These are phyloP conservation scores for Colletotrichum camelliae DNA, from an alignment of 2,329 filamentous ascomycete species.

Conservation along the genomic window DNA sequence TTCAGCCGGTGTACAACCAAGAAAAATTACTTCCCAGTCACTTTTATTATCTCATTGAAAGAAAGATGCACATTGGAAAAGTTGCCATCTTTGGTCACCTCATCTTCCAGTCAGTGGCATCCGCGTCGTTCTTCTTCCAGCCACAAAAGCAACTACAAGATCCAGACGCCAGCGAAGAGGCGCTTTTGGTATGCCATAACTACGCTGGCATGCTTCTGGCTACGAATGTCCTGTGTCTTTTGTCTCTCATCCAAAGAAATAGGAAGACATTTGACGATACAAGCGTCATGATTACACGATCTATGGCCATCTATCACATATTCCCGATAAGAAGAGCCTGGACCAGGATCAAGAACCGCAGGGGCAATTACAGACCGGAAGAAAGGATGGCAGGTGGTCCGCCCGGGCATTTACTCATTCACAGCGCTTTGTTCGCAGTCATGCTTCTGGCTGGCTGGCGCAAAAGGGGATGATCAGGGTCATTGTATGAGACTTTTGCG, in stretches of 20 bases:
- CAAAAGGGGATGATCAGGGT: background rate
- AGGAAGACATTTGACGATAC: background rate
- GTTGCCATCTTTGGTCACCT: background rate
- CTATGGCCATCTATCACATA: background rate
- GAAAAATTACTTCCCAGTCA: background rate
- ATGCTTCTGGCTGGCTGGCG: background rate
- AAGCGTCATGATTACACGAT: background rate
- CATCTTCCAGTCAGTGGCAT: background rate
- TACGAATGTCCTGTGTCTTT: background rate
- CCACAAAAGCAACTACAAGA: background rate
- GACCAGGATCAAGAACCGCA: background rate
- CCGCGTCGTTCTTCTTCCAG: background rate
- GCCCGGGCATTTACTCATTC: background rate
- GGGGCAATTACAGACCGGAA: background rate
- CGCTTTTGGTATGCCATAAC: background rate
- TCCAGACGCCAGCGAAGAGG: background rate
- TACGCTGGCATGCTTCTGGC: slow-evolving; percentile 7
- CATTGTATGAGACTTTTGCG: background rate
- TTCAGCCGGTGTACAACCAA: background rate
- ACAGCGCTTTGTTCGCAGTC: background rate
- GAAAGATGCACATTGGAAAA: background rate
- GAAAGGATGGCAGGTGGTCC: background rate
- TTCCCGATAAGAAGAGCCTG: slow-evolving; percentile 1
- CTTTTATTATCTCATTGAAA: background rate
- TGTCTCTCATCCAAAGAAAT: background rate